These are phyloP conservation scores for Mucor mucedo DNA, from an alignment of 371 early-diverging fungal species.

Conservation along the genomic window DNA sequence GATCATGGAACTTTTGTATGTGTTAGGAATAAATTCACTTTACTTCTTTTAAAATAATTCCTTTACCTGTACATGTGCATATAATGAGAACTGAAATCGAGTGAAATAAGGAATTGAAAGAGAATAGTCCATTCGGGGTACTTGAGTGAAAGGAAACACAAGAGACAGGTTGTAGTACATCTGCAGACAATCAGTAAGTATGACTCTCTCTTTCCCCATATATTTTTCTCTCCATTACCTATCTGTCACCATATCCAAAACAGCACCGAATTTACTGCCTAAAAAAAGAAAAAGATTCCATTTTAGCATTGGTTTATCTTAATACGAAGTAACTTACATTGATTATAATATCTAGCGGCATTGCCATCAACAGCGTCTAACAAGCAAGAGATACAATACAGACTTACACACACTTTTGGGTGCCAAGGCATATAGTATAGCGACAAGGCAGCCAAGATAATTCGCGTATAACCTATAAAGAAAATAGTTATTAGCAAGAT, in stretches of 20 bases:
- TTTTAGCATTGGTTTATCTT: not conserved
- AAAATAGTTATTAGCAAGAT: not conserved
- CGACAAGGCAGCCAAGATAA: conserved; percentile 76
- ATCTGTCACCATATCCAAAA: conserved; percentile 98
- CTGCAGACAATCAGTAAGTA: conserved; percentile 33
- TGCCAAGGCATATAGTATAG: conserved; percentile 76
- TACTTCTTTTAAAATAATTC: too few species aligned
- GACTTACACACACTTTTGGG: conserved; percentile 70
- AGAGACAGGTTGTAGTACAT: conserved; percentile 89
- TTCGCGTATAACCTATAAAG: conserved; percentile 81
- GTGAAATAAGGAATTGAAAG: conserved; percentile 88
- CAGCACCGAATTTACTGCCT: conserved; percentile 95
- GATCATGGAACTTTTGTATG: conserved; percentile 68
- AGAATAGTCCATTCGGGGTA: conserved; percentile 75
- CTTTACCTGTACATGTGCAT: conserved; percentile 95
- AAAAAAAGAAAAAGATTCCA: not conserved
- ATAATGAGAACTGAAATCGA: conserved; percentile 96
- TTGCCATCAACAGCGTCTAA: conserved; percentile 97
- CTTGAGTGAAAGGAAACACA: conserved; percentile 78
- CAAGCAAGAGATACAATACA: conserved; percentile 87
- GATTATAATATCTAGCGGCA: conserved; percentile 89
- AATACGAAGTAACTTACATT: conserved; percentile 63
- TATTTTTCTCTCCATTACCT: conserved; percentile 50
- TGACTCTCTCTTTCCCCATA: not conserved
- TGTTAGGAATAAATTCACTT: too few species aligned